Percentiles rank a stretch among this genome's conserved stretches.
Conservation (phyloP, 2,329 filamentous ascomycete genomes). For the Fonsecaea monophora region DNA sequence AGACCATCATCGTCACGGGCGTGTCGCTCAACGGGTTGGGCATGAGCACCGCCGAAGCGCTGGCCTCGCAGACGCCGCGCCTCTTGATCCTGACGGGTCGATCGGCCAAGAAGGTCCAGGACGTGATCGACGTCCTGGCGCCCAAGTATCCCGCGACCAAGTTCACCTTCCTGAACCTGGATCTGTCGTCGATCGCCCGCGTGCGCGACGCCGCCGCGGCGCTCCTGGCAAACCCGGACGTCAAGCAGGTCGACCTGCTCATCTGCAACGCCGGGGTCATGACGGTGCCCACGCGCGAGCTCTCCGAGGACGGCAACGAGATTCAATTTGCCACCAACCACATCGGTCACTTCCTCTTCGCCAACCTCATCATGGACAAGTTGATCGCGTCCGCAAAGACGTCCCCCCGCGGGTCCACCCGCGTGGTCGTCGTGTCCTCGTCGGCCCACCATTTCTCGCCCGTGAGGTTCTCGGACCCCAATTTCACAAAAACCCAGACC, state of each 20-base stretch:
- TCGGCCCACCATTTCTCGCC: conserved; percentile 41
- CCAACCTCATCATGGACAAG: conserved; percentile 49
- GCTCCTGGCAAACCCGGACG: conserved; percentile 40
- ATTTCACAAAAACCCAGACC: conserved; percentile 40
- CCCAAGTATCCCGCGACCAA: conserved; percentile 35
- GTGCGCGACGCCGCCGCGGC: conserved; percentile 44
- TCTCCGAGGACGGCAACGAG: conserved; percentile 47
- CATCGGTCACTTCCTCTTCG: conserved; percentile 48
- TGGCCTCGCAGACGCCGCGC: conserved; percentile 43
- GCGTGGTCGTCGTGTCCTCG: conserved; percentile 43
- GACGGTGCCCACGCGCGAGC: conserved; percentile 40
- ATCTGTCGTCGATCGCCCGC: conserved; percentile 44
- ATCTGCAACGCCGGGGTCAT: conserved; percentile 55
- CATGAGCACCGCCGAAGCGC: no score
- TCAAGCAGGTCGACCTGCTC: conserved; percentile 48
- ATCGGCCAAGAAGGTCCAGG: conserved; percentile 44
- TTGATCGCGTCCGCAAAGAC: conserved; percentile 40
- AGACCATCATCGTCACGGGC: no score
- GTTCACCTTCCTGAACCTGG: conserved; percentile 44
- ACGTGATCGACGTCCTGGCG: conserved; percentile 41
- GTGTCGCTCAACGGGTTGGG: no score
- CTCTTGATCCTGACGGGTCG: conserved; percentile 52
- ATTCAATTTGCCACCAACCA: conserved; percentile 49
- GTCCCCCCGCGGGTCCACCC: conserved; percentile 16
- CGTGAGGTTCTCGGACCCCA: conserved; percentile 46